Evolutionary conservation across 2,329 filamentous ascomycete genomes (phyloP).

Genomic region (Epichloe sibirici): DNA sequence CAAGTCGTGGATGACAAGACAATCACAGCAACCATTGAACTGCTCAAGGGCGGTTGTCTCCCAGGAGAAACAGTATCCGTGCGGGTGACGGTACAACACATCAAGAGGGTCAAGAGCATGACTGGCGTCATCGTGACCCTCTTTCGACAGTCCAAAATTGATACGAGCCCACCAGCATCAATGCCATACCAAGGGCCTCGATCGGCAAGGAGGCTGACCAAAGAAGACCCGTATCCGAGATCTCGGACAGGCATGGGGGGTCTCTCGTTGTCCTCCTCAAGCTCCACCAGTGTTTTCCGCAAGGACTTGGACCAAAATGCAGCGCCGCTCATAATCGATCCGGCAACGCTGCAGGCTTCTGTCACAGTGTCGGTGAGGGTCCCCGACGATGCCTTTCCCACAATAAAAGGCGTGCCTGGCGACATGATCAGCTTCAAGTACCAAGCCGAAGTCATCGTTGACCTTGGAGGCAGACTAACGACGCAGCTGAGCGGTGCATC

Average conservation of each 20-base stretch:
- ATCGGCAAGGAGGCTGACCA: constrained; percentile 54
- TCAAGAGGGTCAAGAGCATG: constrained; percentile 78
- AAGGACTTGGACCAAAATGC: constrained; percentile 89
- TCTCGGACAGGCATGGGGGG: constrained; percentile 87
- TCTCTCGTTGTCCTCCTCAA: constrained; percentile 72
- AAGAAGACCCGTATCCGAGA: constrained; percentile 76
- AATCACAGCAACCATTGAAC: constrained; percentile 76
- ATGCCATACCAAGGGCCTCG: constrained; percentile 41
- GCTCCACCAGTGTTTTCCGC: constrained; percentile 83
- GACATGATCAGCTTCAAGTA: constrained; percentile 95
- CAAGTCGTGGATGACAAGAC: constrained; percentile 52
- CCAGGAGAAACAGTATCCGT: constrained; percentile 75
- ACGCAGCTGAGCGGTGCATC: constrained; percentile 57
- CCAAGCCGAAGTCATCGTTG: constrained; percentile 82
- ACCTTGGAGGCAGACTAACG: constrained; percentile 76
- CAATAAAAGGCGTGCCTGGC: constrained; percentile 78
- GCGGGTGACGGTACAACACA: constrained; percentile 73
- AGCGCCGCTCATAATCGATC: constrained; percentile 79
- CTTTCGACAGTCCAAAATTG: constrained; percentile 82
- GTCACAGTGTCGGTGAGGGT: constrained; percentile 76
- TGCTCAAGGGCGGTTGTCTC: constrained; percentile 71
- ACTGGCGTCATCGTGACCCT: constrained; percentile 88
- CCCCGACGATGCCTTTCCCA: constrained; percentile 84
- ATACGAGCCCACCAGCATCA: constrained; percentile 50
- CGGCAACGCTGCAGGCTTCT: constrained; percentile 60